Evolutionary conservation across 1,284 basidiomycete genomes (phyloP), one percentile per base, ranked within the genome.

Genomic region (Malassezia cuniculi): DNA sequence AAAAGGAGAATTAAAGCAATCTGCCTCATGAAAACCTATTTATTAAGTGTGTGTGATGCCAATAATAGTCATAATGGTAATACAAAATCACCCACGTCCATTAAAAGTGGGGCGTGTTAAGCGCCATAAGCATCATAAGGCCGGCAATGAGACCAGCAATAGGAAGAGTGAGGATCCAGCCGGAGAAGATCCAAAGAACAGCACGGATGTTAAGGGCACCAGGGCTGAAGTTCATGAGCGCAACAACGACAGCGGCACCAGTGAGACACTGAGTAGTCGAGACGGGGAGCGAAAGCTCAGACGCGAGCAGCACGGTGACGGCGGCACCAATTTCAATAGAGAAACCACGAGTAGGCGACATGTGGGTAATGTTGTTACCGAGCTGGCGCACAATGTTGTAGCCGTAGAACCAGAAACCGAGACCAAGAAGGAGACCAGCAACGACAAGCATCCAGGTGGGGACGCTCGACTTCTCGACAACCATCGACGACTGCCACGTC

Each of bases 391-490:
- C 50, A 12, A 57, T 25, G 18, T 47, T 44, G 41, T 43, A 57
- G 6, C 52, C 54, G 14, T 50, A 54, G 15, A 39, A 44, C 8
- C 36, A 44, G 12, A 57, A 38, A 17, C 54, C 54, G 34, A 50
- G 43, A 20, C 46, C 43, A 24, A 57, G 43, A 3, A 31, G 47
- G 1, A 36, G 38, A 36, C 51, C 52, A 5, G 41, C 47, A 14
- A 40, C 42, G 9, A 43, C 55, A 5, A 57, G 29, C n/a, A 52
- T 48, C 54, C 54, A 56, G 11, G 49, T 12, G 11, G 51, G 50
- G 3, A 45, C 41, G 3, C 26, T 27, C 1, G 53, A 42, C 22
- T 52, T 35, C 6, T 31, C 25, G 11, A 5, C 8, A 9, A 31
- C 29, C 4, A 17, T 15, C 4, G 43, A 40, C 5, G 46, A 50